Evolutionary conservation across 148 eudicot species (phyloP).

Genomic region (Cornus controversa): DNA sequence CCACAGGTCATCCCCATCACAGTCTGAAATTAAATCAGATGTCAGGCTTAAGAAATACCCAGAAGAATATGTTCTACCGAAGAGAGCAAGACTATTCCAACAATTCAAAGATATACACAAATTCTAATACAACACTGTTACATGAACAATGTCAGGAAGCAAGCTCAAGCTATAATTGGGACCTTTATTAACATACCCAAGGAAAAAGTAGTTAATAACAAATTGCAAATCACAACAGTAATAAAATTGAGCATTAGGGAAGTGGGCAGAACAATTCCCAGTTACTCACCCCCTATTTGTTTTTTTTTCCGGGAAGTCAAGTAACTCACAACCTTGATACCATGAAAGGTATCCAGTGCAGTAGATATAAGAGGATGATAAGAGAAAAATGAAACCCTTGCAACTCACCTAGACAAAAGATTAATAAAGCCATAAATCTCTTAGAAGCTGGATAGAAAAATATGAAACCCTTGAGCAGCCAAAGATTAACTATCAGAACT

Average conservation of each 20-base stretch:
- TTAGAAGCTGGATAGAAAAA: neutral
- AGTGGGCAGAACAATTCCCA: no score
- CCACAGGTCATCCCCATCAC: slow-evolving; percentile 26
- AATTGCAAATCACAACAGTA: neutral
- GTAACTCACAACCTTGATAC: neutral
- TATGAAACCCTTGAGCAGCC: no score
- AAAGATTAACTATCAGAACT: no score
- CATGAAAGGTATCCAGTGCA: neutral
- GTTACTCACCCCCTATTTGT: no score
- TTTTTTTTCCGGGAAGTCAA: neutral
- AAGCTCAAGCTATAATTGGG: neutral
- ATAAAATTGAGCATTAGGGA: neutral
- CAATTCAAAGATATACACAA: neutral
- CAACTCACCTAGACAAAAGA: neutral
- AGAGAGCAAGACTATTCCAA: neutral
- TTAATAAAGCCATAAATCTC: neutral
- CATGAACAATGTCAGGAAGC: neutral
- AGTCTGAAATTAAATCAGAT: slow-evolving; percentile 22
- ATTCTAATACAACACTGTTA: neutral
- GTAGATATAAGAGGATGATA: neutral
- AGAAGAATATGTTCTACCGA: neutral
- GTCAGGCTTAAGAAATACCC: neutral
- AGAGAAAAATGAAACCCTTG: neutral
- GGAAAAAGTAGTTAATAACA: neutral
- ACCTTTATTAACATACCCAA: neutral